Percentiles rank a stretch among this genome's conserved stretches.
phyloP scores from a whole-genome alignment of 768 basidiomycete genomes.

The Termitomyces sp. region DNA sequence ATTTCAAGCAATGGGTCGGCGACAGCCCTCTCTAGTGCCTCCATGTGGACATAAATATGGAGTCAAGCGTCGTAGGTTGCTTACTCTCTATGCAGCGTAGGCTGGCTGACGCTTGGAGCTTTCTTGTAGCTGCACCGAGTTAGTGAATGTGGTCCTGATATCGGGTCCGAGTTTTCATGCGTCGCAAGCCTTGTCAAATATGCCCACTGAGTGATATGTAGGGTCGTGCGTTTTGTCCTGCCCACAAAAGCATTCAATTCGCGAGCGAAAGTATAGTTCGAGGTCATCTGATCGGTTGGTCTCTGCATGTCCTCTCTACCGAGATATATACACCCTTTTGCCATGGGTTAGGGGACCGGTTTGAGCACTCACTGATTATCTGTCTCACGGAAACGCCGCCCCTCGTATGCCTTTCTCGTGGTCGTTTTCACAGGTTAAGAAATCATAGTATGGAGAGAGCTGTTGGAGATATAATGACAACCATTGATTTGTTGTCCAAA shows the following conservation, averaged over 20 bases:
- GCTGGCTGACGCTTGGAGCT: neutral
- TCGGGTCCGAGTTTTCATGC: neutral
- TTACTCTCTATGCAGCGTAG: neutral
- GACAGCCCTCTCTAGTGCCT: neutral
- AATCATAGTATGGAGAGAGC: too few species aligned
- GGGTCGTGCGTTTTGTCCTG: too few species aligned
- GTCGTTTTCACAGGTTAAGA: neutral
- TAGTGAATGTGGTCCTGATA: neutral
- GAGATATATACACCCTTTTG: neutral
- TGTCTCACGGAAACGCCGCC: neutral
- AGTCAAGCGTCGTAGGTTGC: neutral
- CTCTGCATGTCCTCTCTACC: neutral
- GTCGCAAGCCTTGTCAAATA: neutral
- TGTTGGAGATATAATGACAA: neutral
- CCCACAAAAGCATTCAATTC: neutral
- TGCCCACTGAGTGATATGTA: neutral
- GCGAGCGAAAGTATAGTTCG: neutral
- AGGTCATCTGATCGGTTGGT: neutral
- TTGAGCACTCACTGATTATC: neutral
- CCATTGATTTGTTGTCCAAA: neutral
- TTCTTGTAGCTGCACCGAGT: neutral
- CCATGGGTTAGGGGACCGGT: too few species aligned
- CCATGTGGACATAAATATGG: neutral
- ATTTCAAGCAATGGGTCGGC: neutral
- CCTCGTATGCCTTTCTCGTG: neutral